Base-by-base conservation (phyloP, 2,329 filamentous ascomycete species). In the Phialophora tarda region DNA sequence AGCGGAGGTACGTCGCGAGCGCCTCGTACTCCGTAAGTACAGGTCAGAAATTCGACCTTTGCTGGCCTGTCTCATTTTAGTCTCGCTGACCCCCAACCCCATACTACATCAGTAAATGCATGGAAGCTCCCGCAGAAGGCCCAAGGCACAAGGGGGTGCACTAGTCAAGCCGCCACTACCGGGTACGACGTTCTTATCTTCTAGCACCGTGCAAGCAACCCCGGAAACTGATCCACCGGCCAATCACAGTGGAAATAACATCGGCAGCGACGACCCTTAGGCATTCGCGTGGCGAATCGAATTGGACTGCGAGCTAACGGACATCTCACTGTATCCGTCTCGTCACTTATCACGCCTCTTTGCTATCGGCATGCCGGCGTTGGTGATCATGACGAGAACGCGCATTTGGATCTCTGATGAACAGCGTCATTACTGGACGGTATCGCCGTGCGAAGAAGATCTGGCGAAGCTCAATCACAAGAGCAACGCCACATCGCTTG, bases 111-210 rank as follows among this genome's bases (percentile, higher is more conserved):
- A 17, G 28, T n/a, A n/a, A 32, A 55, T 34, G 62, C 62, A 53
- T 64, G 62, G 62, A 64, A 64, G 62, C 59, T 53, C 48, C 47
- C 32, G 28, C 48, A 17, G 30, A 61, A 14, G 48, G 48, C 41
- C 30, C 55, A 44, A 7, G 32, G 62, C 44, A 53, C 8, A 23
- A 11, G 38, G 17, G 17, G 17, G 38, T 4, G 60, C 60, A 63
- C 51, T 63, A 56, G 28, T 47, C 23, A n/a, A n/a, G n/a, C 8
- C 21, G 28, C 50, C 28, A 47, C 62, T 41, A 28, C 14, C 62
- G n/a, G 54, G 14, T 64, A 59, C 62, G 44, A 64, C 62, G 44
- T 64, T 30, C 55, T 64, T 59, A 64, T 64, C 62, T 64, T 21
- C 55, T 59, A 23, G n/a, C 21, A 51, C 23, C 10, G 26, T 26